Base-by-base conservation (phyloP, 768 basidiomycete species). In the Pleurotus platypus region DNA sequence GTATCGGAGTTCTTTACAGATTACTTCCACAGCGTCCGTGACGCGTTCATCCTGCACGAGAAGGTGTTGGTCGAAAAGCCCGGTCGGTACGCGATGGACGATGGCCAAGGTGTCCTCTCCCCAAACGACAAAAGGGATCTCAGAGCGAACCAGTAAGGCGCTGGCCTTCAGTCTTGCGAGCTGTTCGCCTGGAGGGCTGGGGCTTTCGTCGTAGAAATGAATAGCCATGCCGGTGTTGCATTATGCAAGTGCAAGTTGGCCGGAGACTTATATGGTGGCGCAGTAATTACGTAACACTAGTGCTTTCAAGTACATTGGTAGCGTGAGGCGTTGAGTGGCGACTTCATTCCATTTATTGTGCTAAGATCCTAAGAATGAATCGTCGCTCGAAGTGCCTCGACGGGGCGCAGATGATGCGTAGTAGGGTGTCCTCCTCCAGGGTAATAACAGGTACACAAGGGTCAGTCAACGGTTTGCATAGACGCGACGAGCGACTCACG, bases 91-190 rank as follows among this genome's bases (percentile, higher is more conserved):
- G 40, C 51, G 56, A 42, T 65, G 61, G 16, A 60, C 57, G 43
- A 61, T 63, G 15, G 64, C 61, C 12, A 64, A 58, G 7, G 61
- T 60, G 49, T 65, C 66, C 58, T 66, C 62, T 6, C 57, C 60
- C 62, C 65, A 63, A 12, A 64, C 56, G 15, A 61, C 30, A 42
- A 51, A 65, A 3, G 37, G 40, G 22, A 55, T 40, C 4, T 40
- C 37, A 42, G 53, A 11, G 12, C 20, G 16, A 11, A 46, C n/a
- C 3, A 55, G 53, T 8, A 40, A 26, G 8, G 30, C 8, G 5
- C 40, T 8, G 5, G 53, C 38, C 5, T 26, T 15, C 5, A 55
- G 22, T 22, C 53, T 26, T 20, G 30, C 53, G 6, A 22, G 37
- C 26, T 55, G 53, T 16, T 55, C 53, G 8, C 26, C 24, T 2